These are phyloP conservation scores for thale cress (Arabidopsis thaliana) DNA, from an alignment of 345 rosid species.

Conservation along the genomic window TAIR10.1 NC_003070.9:18582501-18583000, in stretches of 20 bases:
- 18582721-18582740: not conserved
- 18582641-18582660: conserved; percentile 73
- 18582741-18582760: conserved; percentile 26
- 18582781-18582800: not conserved
- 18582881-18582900: conserved; percentile 78
- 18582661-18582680: conserved; percentile 98
- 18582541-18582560: not conserved
- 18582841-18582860: conserved; percentile 60
- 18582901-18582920: conserved; percentile 78
- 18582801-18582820: not conserved
- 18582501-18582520: not conserved
- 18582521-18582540: not conserved
- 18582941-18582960: conserved; percentile 97
- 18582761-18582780: not conserved
- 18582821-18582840: conserved; percentile 11
- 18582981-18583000: conserved; percentile 20
- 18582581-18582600: not conserved
- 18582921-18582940: conserved; percentile 89
- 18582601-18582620: conserved; percentile 70
- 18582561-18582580: not conserved
- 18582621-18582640: conserved; percentile 81
- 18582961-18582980: conserved; percentile 60
- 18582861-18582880: conserved; percentile 86
- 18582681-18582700: conserved; percentile 15
- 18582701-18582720: conserved; percentile 12